Evolutionary conservation across 2,329 filamentous ascomycete genomes (phyloP), one percentile per base, ranked within the genome.

Genomic region (Scorias spongiosa): DNA sequence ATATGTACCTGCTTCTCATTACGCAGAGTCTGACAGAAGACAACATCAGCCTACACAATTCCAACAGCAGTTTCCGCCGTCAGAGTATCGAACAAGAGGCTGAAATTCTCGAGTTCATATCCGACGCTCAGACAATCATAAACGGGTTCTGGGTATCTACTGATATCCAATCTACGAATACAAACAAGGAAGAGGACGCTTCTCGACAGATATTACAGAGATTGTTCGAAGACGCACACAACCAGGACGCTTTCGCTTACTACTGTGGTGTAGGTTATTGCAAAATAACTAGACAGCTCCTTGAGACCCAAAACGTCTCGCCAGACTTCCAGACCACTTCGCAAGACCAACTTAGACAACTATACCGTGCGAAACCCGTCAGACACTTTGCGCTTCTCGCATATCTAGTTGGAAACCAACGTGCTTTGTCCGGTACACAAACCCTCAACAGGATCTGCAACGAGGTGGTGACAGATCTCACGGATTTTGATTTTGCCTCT

Each of bases 401-500:
- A 2, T 66, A 66, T 48, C 51, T 79, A 29, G 62, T 64, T 37
- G 66, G 69, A 2, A 65, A 71, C 47, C 66, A 66, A 38, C 66
- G 69, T 18, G 64, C 67, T 2, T 61, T 78, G 5, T 57, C 68
- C 1, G 61, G 64, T 5, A 69, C 65, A 14, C 65, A 67, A 34
- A 57, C 66, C 7, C 67, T 72, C 30, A 66, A 66, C 45, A 64
- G 70, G 46, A 60, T 75, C 42, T 76, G 72, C 54, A 80, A 78
- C 52, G 75, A 79, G 53, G 55, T 80, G 29, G 63, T 80, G 40
- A 72, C 75, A 11, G 72, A 76, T 48, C 61, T 74, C n/a, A 79
- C 75, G 2, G 71, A 67, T 3, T 51, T 71, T n/a, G 66, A 72
- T 20, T 54, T 69, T 10, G 52, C 58, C 6, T 52, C 49, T 18